Percentiles rank a stretch among this genome's conserved stretches.
These are phyloP conservation scores for Russula ochroleuca DNA, from an alignment of 768 basidiomycete species.

Conservation along the genomic window DNA sequence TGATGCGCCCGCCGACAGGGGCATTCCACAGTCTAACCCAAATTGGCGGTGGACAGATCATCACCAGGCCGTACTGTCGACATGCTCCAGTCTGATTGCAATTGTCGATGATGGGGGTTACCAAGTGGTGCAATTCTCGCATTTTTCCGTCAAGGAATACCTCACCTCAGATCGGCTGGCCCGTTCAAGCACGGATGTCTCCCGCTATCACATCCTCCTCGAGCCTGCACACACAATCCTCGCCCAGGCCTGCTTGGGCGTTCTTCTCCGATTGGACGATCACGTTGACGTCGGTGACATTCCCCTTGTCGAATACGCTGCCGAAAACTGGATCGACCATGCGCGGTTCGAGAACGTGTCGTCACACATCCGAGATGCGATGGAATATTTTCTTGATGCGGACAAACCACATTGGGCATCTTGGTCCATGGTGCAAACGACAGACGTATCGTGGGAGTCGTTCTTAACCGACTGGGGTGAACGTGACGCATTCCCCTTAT, in stretches of 20 bases:
- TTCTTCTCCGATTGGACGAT: conserved; percentile 4
- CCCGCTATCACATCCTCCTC: neutral
- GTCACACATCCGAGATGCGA: neutral
- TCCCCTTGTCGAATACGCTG: conserved; percentile 2
- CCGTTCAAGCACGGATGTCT: neutral
- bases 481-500: neutral
- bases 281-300: neutral
- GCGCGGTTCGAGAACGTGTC: neutral
- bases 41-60: conserved; percentile 5
- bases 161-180: conserved; percentile 6
- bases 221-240: conserved; percentile 6
- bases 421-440: neutral
- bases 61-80: neutral
- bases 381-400: neutral
- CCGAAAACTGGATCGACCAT: conserved; percentile 3
- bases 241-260: conserved; percentile 5
- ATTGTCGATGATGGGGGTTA: neutral
- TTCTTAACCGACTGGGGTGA: neutral
- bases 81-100: conserved; percentile 6
- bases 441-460: neutral
- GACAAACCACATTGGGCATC: conserved; percentile 9
- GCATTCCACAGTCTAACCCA: neutral
- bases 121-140: conserved; percentile 13
- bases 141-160: conserved; percentile 15
- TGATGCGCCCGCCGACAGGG: neutral